Percentiles rank a stretch among this genome's conserved stretches.
Conservation (phyloP, 495 filamentous ascomycete species). For the Staphylotrichum longicolle region DNA sequence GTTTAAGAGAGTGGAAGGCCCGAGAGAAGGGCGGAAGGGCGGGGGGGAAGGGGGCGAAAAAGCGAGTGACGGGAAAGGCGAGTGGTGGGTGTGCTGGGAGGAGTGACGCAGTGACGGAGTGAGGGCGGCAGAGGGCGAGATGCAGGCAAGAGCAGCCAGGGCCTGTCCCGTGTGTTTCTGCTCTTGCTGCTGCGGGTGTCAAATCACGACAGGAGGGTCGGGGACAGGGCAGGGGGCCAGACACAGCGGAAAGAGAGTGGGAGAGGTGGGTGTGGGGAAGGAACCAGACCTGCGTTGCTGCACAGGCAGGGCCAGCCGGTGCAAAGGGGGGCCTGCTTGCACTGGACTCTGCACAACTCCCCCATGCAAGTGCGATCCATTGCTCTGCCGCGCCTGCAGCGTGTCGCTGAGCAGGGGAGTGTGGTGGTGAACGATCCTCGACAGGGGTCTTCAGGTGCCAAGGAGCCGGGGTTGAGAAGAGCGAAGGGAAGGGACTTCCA, state of each 20-base stretch:
- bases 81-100: slow-evolving; percentile 13
- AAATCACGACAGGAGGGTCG: slow-evolving; percentile 9
- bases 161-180: slow-evolving; percentile 16
- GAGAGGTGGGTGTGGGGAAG: too few relatives aligned
- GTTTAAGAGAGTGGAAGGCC: slow-evolving; percentile 34
- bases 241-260: neutral
- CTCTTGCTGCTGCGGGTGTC: slow-evolving; percentile 16
- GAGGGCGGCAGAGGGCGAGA: slow-evolving; percentile 25
- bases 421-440: slow-evolving; percentile 15
- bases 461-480: slow-evolving; percentile 12
- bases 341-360: too few relatives aligned
- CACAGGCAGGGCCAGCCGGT: too few relatives aligned
- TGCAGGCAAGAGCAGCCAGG: slow-evolving; percentile 18
- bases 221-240: neutral
- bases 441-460: slow-evolving; percentile 21
- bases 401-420: too few relatives aligned
- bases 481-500: slow-evolving; percentile 1
- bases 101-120: neutral
- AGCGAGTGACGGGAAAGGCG: slow-evolving; percentile 9
- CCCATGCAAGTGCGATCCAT: too few relatives aligned
- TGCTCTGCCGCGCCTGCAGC: too few relatives aligned
- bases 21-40: neutral
- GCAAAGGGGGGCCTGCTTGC: too few relatives aligned
- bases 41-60: slow-evolving; percentile 13
- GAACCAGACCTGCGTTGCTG: too few relatives aligned